Percentiles rank a stretch among this genome's conserved stretches.
phyloP scores from a whole-genome alignment of 2,329 filamentous ascomycete genomes.

The Penicillium sp. region DNA sequence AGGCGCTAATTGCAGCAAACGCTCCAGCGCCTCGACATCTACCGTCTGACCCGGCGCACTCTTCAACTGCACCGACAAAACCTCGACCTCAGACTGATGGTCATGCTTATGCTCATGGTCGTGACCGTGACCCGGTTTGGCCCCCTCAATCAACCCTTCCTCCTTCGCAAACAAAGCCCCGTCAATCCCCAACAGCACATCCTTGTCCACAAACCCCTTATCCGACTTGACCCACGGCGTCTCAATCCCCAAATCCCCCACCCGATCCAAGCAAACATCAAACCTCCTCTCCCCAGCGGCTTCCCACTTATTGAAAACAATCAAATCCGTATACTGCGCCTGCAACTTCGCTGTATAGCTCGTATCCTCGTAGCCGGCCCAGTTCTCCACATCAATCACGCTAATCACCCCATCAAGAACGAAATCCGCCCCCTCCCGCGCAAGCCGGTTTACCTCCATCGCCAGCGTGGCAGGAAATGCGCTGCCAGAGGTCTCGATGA shows the following conservation, averaged over 20 bases:
- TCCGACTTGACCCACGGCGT: constrained; percentile 83
- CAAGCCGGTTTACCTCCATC: constrained; percentile 83
- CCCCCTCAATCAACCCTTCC: constrained; percentile 34
- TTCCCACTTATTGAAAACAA: constrained; percentile 96
- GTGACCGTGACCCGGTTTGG: constrained; percentile 39
- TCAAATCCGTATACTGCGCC: constrained; percentile 84
- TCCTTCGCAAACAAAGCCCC: constrained; percentile 63
- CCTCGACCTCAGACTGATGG: constrained; percentile 87
- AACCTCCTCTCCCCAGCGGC: constrained; percentile 70
- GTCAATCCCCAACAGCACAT: constrained; percentile 85
- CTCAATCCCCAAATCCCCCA: constrained; percentile 80
- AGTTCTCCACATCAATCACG: constrained; percentile 94
- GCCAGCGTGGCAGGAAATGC: constrained; percentile 88
- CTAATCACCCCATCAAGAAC: constrained; percentile 84
- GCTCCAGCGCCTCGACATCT: constrained; percentile 63
- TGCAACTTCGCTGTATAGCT: constrained; percentile 87
- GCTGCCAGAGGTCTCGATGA: constrained; percentile 89
- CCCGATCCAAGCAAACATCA: constrained; percentile 75
- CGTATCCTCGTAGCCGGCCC: constrained; percentile 88
- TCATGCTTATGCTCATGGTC: constrained; percentile 53
- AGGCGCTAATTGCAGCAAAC: constrained; percentile 71
- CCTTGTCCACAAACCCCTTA: constrained; percentile 75
- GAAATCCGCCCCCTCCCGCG: constrained; percentile 65
- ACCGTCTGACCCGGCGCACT: constrained; percentile 52
- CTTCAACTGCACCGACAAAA: constrained; percentile 76